Conservation (phyloP, 2,329 filamentous ascomycete genomes). For the Fusarium papillatum region DNA sequence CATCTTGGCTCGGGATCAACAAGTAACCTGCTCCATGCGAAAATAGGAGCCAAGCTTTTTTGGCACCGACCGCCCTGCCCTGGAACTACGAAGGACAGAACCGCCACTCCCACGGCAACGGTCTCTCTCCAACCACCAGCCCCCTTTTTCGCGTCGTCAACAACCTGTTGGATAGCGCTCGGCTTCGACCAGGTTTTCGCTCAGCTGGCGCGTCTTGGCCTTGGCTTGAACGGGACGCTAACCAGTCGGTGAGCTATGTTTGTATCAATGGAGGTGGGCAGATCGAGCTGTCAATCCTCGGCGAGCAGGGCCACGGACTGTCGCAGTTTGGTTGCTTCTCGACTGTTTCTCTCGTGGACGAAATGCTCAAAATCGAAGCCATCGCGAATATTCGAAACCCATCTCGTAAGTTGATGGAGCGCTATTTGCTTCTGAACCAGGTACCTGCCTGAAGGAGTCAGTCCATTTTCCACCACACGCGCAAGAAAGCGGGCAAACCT, state of each 20-base stretch:
- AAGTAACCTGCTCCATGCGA: neutral
- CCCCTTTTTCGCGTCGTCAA: slow-evolving; percentile 24
- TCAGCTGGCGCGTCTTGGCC: slow-evolving; percentile 14
- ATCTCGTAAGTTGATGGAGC: slow-evolving; percentile 14
- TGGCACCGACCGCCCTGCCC: slow-evolving; percentile 1
- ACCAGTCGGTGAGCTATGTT: slow-evolving; percentile 10
- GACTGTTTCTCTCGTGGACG: neutral
- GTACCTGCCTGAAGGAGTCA: slow-evolving; percentile 2
- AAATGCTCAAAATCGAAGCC: neutral
- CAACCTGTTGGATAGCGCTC: slow-evolving; percentile 8
- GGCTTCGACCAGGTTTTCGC: neutral
- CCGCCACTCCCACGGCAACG: slow-evolving; percentile 28
- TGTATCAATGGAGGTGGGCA: neutral
- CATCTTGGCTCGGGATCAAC: slow-evolving; percentile 15
- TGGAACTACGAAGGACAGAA: slow-evolving; percentile 1
- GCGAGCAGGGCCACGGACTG: neutral
- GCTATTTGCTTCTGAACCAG: slow-evolving; percentile 1
- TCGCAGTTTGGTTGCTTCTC: slow-evolving; percentile 6
- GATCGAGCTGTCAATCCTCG: neutral
- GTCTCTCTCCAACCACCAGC: slow-evolving; percentile 13
- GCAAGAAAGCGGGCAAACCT: neutral
- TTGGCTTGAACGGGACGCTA: slow-evolving; percentile 1
- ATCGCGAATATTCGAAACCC: slow-evolving; percentile 12
- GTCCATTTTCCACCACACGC: neutral
- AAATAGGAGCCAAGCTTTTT: slow-evolving; percentile 5